phyloP scores from a whole-genome alignment of 106 monocot species.

The Alisma plantagoaquatica region DNA sequence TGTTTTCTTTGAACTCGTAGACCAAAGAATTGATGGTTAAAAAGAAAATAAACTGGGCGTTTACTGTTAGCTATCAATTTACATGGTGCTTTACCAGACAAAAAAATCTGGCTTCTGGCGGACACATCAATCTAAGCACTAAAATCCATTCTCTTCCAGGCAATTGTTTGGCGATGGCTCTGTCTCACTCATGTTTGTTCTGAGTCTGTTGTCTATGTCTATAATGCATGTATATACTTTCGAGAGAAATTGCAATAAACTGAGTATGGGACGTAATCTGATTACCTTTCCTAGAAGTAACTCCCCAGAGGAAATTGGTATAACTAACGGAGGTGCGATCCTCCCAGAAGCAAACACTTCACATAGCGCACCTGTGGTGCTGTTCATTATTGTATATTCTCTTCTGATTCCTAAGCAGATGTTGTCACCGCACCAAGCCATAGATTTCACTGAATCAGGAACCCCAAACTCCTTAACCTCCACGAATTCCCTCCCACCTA shows the following conservation, averaged over 20 bases:
- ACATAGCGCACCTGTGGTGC: conserved; percentile 60
- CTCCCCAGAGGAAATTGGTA: conserved; percentile 74
- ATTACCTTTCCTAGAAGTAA: conserved; percentile 92
- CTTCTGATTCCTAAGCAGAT: conserved; percentile 90
- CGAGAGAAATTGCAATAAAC: neutral
- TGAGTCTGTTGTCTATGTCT: no score
- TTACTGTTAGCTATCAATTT: no score
- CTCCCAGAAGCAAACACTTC: conserved; percentile 88
- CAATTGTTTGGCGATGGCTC: no score
- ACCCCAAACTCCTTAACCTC: conserved; percentile 95
- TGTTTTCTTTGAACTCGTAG: no score
- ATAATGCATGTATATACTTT: neutral
- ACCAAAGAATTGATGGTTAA: no score
- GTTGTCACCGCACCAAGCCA: conserved; percentile 98
- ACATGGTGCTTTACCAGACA: no score
- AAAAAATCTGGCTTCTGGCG: no score
- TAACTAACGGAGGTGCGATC: conserved; percentile 75
- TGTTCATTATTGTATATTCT: conserved; percentile 93
- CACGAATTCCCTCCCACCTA: conserved; percentile 90
- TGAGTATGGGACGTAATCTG: no score
- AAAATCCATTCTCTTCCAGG: no score
- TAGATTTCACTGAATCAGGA: conserved; percentile 77
- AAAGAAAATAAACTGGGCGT: no score
- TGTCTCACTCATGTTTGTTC: no score
- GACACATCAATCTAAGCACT: no score